These are phyloP conservation scores for Saturnispora quitensis DNA, from an alignment of 805 yeast species.

Conservation along the genomic window DNA sequence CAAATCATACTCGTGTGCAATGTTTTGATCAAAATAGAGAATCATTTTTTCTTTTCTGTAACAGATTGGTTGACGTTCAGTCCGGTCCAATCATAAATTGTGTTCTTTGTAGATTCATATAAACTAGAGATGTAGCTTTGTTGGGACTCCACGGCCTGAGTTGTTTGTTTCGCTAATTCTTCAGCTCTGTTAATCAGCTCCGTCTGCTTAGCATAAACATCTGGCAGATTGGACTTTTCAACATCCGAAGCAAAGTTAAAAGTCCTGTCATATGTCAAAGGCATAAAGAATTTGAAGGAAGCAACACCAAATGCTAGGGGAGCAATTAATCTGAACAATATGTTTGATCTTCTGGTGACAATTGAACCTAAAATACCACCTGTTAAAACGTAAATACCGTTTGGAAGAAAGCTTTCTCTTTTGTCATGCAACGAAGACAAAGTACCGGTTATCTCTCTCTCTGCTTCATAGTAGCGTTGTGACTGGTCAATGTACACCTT, in stretches of 20 bases:
- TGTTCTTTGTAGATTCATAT: slow-evolving; percentile 29
- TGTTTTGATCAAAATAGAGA: background rate
- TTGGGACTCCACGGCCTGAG: slow-evolving; percentile 33
- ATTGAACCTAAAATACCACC: slow-evolving; percentile 69
- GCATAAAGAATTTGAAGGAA: slow-evolving; percentile 63
- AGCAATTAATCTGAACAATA: slow-evolving; percentile 41
- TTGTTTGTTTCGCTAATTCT: slow-evolving; percentile 35
- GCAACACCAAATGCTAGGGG: slow-evolving; percentile 55
- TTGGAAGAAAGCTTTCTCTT: slow-evolving; percentile 65
- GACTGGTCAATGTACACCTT: slow-evolving; percentile 38
- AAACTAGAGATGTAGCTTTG: slow-evolving; percentile 28
- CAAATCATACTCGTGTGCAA: background rate
- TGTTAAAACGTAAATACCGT: slow-evolving; percentile 55
- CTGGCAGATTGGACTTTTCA: slow-evolving; percentile 55
- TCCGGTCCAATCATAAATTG: slow-evolving; percentile 53
- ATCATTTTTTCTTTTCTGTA: slow-evolving; percentile 34
- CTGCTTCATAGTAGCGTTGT: slow-evolving; percentile 44
- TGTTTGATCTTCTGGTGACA: slow-evolving; percentile 56
- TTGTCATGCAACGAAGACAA: slow-evolving; percentile 54
- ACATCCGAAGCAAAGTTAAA: slow-evolving; percentile 46
- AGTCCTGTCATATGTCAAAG: slow-evolving; percentile 60
- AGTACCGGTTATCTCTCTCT: slow-evolving; percentile 54
- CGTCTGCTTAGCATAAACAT: slow-evolving; percentile 54
- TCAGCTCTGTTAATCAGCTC: slow-evolving; percentile 37
- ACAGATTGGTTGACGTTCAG: slow-evolving; percentile 57